Evolutionary conservation across 257 asterid species (phyloP), one percentile per base, ranked within the genome.

Genomic region (Solanum lycopersicoides): DNA sequence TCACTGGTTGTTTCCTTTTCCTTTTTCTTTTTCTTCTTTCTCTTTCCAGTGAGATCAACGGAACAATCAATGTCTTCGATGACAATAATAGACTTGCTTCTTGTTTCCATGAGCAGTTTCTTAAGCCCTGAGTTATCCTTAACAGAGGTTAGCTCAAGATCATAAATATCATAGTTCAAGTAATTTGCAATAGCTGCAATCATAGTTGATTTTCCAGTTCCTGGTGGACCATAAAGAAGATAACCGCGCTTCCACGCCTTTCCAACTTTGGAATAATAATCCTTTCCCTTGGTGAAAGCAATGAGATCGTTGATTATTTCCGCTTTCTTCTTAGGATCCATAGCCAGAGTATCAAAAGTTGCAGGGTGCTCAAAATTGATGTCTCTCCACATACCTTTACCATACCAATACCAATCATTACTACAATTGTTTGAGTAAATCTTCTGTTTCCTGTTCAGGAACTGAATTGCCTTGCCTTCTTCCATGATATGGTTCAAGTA

Each of bases 161-260:
- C 85, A 80, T 80, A 80, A 10, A 80, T 80, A 80, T 80, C 85
- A 80, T 80, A 80, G 14, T 80, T 80, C 85, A 80, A 47, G 16
- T 47, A 80, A 32, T 80, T 80, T 4, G 85, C 85, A 30, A 80
- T 80, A 4, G 85, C 85, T 80, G 85, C 85, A 47, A 80, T 80
- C 85, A 80, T 80, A 1, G 85, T 80, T 47, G 85, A 80, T 47
- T 80, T 80, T 80, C 85, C 85, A 15, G 85, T 80, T 50, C 85
- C 85, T 47, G 85, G 85, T 10, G 85, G 85, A 80, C 85, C 85
- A 30, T 80, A 80, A 47, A 80, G 85, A 80, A 80, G 85, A 47
- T 80, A 80, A 0, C 85, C 85, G 30, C 85, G 85, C 85, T 47
- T 80, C 85, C 85, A 80, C 7, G 85, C 85, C 66, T 80, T 80